Percentiles rank a stretch among this genome's conserved stretches.
phyloP scores from a whole-genome alignment of 2,329 filamentous ascomycete species.

The Albifimbria verrucaria region DNA sequence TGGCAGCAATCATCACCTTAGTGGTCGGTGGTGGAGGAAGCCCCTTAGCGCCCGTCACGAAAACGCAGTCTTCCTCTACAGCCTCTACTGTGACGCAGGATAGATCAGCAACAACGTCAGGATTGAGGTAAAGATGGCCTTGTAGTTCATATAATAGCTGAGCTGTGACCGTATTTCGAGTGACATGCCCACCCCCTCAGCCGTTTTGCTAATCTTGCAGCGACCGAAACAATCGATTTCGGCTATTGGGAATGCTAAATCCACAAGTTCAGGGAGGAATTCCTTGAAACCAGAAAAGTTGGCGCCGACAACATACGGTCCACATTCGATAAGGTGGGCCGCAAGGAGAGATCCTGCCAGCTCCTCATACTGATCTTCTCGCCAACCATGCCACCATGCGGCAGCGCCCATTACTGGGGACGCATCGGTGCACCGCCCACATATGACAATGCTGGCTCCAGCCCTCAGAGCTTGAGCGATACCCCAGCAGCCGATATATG shows the following conservation, averaged over 20 bases:
- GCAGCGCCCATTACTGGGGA: slow-evolving; percentile 54
- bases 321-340: slow-evolving; percentile 53
- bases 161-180: slow-evolving; percentile 26
- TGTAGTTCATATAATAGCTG: slow-evolving; percentile 46
- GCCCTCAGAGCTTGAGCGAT: slow-evolving; percentile 39
- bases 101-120: slow-evolving; percentile 39
- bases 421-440: slow-evolving; percentile 46
- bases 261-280: slow-evolving; percentile 21
- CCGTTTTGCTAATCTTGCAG: slow-evolving; percentile 31
- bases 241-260: slow-evolving; percentile 35
- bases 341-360: slow-evolving; percentile 49
- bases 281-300: slow-evolving; percentile 50
- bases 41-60: slow-evolving; percentile 25
- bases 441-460: slow-evolving; percentile 46
- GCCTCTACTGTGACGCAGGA: slow-evolving; percentile 43
- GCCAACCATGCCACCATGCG: slow-evolving; percentile 54
- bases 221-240: slow-evolving; percentile 30
- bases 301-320: slow-evolving; percentile 49
- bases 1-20: slow-evolving; percentile 39
- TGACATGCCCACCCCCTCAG: slow-evolving; percentile 34
- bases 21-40: slow-evolving; percentile 26
- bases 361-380: slow-evolving; percentile 40
- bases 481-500: slow-evolving; percentile 48
- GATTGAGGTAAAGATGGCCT: slow-evolving; percentile 40
- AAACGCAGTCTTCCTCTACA: slow-evolving; percentile 24